These are phyloP conservation scores for Tilletia walkeri DNA, from an alignment of 1,284 basidiomycete genomes.

Conservation along the genomic window DNA sequence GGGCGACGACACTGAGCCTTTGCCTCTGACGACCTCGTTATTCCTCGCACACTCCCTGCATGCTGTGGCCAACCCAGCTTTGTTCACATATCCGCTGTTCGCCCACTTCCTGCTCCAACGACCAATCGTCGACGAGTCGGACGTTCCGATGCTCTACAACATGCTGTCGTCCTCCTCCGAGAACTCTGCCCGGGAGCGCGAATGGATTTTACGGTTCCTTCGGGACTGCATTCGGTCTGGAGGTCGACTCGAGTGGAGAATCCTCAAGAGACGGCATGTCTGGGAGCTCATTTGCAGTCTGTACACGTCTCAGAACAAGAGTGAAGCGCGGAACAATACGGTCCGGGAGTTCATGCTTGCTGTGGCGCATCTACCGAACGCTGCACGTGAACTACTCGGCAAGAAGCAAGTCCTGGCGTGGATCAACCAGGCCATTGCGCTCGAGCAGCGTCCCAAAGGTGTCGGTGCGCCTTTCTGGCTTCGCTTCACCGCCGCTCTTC, in stretches of 20 bases:
- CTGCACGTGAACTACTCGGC: not conserved
- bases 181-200: constrained; percentile 73
- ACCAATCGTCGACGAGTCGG: constrained; percentile 69
- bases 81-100: constrained; percentile 75
- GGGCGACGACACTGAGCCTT: constrained; percentile 22
- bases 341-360: constrained; percentile 15
- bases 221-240: constrained; percentile 72
- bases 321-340: not conserved
- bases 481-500: not conserved
- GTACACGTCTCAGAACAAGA: constrained; percentile 58
- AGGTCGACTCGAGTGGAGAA: constrained; percentile 71
- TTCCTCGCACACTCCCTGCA: constrained; percentile 77
- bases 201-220: constrained; percentile 82
- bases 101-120: constrained; percentile 81
- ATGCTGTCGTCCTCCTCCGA: constrained; percentile 74
- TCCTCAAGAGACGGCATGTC: constrained; percentile 76
- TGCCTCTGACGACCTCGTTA: constrained; percentile 75
- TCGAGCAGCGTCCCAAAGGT: not conserved
- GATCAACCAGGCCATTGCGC: constrained; percentile 15
- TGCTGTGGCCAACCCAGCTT: constrained; percentile 72
- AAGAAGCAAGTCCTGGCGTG: constrained; percentile 6
- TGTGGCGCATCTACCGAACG: not conserved
- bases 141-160: constrained; percentile 80
- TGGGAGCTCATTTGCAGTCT: constrained; percentile 82
- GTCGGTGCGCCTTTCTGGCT: constrained; percentile 4